A percentile compares a stretch with the other conserved stretches of the same genome.
Evolutionary conservation across 345 rosid genomes (phyloP).

Genomic region (Geranium brycei): DNA sequence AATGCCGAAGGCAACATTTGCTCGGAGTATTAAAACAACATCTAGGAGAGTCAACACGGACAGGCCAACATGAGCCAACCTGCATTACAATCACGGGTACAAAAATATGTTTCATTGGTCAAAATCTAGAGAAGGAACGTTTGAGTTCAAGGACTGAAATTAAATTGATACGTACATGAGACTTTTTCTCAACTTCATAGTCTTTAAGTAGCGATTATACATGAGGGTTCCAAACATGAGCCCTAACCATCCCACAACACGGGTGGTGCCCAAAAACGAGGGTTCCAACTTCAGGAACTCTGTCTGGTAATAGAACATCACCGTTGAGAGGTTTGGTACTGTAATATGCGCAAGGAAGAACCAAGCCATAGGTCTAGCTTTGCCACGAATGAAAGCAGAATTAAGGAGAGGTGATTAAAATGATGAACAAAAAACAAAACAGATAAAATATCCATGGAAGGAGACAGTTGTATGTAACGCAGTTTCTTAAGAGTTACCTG

Average conservation of each 20-base stretch:
- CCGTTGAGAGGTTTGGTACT: conserved; percentile 83
- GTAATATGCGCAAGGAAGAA: conserved; percentile 82
- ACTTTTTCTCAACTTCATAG: conserved; percentile 61
- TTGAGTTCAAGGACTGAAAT: background rate
- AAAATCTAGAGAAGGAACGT: conserved; percentile 1
- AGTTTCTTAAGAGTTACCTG: conserved; percentile 34
- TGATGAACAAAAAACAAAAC: background rate
- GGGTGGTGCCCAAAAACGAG: conserved; percentile 71
- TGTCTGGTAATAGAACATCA: conserved; percentile 93
- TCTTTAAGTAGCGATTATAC: conserved; percentile 60
- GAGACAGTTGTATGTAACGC: background rate
- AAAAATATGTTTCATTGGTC: background rate
- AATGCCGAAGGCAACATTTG: conserved; percentile 41
- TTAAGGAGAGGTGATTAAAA: conserved; percentile 16
- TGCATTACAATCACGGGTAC: conserved; percentile 25
- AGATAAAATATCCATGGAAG: background rate
- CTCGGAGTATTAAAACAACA: conserved; percentile 54
- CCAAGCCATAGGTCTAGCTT: conserved; percentile 88
- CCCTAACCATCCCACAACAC: conserved; percentile 88
- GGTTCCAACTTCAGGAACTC: conserved; percentile 77
- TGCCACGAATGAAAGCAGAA: conserved; percentile 12
- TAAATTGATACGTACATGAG: conserved; percentile 42
- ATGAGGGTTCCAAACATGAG: conserved; percentile 83
- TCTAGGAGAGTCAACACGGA: conserved; percentile 53
- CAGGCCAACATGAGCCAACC: conserved; percentile 71